Conservation (phyloP, 2,329 filamentous ascomycete species). For the Scolecobasidium constrictum region DNA sequence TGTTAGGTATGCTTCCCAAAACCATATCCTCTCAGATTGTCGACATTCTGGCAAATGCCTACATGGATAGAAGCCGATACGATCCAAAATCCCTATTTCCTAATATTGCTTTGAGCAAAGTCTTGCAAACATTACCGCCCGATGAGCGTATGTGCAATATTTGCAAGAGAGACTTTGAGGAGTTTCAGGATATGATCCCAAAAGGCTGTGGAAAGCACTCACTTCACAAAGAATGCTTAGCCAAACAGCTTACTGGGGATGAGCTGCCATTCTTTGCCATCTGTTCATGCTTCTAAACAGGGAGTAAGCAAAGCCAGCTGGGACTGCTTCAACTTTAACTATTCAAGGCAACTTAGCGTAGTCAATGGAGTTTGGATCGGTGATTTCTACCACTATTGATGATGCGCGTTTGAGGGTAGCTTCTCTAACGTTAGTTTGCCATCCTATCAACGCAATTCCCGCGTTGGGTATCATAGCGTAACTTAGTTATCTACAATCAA, state of each 20-base stretch:
- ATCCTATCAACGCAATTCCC: not conserved
- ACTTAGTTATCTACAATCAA: conserved; percentile 1
- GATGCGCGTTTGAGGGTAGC: not conserved
- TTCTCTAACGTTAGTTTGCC: conserved; percentile 1
- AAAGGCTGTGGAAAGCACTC: conserved; percentile 2
- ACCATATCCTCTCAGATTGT: not conserved
- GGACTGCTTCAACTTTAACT: not conserved
- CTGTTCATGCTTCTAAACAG: not conserved
- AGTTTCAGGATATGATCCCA: conserved; percentile 3
- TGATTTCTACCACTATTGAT: conserved; percentile 1
- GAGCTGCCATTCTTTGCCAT: conserved; percentile 1
- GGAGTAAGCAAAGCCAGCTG: not conserved
- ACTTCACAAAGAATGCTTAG: conserved; percentile 2
- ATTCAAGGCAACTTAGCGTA: not conserved
- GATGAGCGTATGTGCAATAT: conserved; percentile 1
- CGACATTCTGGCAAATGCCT: conserved; percentile 1
- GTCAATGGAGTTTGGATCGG: conserved; percentile 1
- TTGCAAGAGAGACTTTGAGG: not conserved
- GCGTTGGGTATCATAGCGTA: not conserved
- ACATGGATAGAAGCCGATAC: not conserved
- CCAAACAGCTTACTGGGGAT: conserved; percentile 1
- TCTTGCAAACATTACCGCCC: conserved; percentile 3
- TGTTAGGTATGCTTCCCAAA: conserved; percentile 4
- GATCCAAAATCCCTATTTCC: conserved; percentile 3
- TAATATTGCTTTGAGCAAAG: conserved; percentile 4